Percentiles rank a stretch among this genome's conserved stretches.
Conservation (phyloP, 768 basidiomycete species). For the Boletus subcaerulescens region DNA sequence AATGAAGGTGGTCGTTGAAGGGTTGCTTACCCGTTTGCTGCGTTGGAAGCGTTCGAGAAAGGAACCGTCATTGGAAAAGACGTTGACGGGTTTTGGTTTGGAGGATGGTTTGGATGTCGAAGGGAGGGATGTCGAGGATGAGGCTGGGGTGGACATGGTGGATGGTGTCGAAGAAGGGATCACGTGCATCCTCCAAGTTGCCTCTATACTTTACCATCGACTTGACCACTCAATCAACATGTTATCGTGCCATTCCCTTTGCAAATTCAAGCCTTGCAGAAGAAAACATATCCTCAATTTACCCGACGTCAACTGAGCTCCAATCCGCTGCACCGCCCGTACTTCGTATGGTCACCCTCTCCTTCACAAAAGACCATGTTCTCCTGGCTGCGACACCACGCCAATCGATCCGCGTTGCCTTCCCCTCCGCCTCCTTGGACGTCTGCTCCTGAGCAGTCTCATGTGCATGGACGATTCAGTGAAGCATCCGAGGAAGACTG, state of each 20-base stretch:
- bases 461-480: conserved; percentile 46
- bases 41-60: conserved; percentile 65
- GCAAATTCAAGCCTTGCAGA: no score
- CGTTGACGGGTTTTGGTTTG: conserved; percentile 50
- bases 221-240: no score
- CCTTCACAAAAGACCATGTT: no score
- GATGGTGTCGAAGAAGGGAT: not conserved
- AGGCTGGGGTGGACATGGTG: conserved; percentile 13
- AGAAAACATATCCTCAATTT: no score
- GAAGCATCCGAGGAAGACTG: conserved; percentile 61
- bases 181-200: no score
- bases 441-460: conserved; percentile 52
- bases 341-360: no score
- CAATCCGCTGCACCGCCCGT: no score
- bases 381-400: not conserved
- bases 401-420: not conserved
- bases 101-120: conserved; percentile 16
- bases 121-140: conserved; percentile 11
- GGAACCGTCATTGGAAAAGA: conserved; percentile 69
- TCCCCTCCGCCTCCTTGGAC: conserved; percentile 52
- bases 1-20: not conserved
- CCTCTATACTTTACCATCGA: no score
- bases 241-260: no score
- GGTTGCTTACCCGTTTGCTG: conserved; percentile 45
- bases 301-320: no score